These are phyloP conservation scores for Pistacia integerrima DNA, from an alignment of 345 rosid genomes.

Conservation along the genomic window DNA sequence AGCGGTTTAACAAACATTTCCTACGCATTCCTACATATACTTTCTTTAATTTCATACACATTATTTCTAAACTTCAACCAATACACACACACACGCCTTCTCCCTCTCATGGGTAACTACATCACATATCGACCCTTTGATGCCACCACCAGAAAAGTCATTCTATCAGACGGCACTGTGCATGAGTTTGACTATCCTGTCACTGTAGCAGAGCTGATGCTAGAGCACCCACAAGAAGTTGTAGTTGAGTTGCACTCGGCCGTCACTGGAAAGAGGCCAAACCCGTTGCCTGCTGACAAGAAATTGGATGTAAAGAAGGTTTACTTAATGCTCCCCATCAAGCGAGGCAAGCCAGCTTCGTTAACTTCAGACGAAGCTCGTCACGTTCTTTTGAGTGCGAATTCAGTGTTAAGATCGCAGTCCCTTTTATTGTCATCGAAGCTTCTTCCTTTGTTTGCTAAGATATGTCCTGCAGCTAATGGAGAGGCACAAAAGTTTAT, in stretches of 20 bases:
- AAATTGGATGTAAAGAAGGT: slow-evolving; percentile 55
- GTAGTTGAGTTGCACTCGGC: slow-evolving; percentile 64
- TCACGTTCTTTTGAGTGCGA: slow-evolving; percentile 45
- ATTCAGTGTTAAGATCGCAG: slow-evolving; percentile 47
- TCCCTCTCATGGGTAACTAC: slow-evolving; percentile 55
- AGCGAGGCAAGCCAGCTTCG: slow-evolving; percentile 43
- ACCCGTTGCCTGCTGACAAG: slow-evolving; percentile 74
- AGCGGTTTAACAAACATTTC: slow-evolving; percentile 69
- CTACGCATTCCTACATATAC: slow-evolving; percentile 11
- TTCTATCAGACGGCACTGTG: slow-evolving; percentile 63
- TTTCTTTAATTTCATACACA: not conserved
- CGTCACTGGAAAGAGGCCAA: slow-evolving; percentile 39
- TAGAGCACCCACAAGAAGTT: slow-evolving; percentile 73
- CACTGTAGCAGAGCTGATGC: slow-evolving; percentile 83
- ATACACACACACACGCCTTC: not conserved
- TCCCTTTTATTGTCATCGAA: slow-evolving; percentile 31
- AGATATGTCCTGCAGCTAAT: slow-evolving; percentile 32
- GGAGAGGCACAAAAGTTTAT: slow-evolving; percentile 16
- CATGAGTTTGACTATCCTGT: slow-evolving; percentile 44
- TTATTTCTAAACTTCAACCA: not conserved
- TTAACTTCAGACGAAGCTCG: slow-evolving; percentile 53
- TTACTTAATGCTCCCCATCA: slow-evolving; percentile 67
- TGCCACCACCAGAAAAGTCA: slow-evolving; percentile 46
- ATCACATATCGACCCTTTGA: slow-evolving; percentile 30
- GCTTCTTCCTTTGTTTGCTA: slow-evolving; percentile 55